Evolutionary conservation across 495 filamentous ascomycete genomes (phyloP).

Genomic region (Ascodesmis nigricans): DNA sequence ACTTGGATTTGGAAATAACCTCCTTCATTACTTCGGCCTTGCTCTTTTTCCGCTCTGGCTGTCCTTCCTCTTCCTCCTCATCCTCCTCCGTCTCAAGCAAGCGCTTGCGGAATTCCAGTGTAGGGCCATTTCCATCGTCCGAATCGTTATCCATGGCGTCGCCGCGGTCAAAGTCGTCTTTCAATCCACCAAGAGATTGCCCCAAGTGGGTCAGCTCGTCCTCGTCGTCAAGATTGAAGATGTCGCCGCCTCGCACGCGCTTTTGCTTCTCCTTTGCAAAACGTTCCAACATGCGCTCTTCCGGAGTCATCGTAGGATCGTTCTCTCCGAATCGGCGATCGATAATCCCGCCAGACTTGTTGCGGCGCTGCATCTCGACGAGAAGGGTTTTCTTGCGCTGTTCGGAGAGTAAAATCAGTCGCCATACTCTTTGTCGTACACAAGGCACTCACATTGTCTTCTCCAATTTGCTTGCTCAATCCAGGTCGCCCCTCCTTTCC

Average conservation of each 20-base stretch:
- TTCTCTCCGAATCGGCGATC: constrained; percentile 93
- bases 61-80: constrained; percentile 29
- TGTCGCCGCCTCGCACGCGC: constrained; percentile 14
- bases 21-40: constrained; percentile 95
- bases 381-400: constrained; percentile 42
- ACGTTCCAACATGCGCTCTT: constrained; percentile 78
- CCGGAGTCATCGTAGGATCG: constrained; percentile 77
- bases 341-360: constrained; percentile 77
- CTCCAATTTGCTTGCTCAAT: constrained; percentile 62
- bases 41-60: constrained; percentile 61
- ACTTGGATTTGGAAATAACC: constrained; percentile 90
- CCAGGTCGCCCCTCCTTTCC: constrained; percentile 46
- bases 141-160: constrained; percentile 35
- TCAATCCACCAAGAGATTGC: constrained; percentile 35
- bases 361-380: constrained; percentile 61
- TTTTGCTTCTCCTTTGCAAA: constrained; percentile 58
- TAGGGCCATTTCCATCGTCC: constrained; percentile 30
- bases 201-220: constrained; percentile 68
- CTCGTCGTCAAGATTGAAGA: constrained; percentile 81
- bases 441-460: constrained; percentile 46
- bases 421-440: too few species aligned
- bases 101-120: constrained; percentile 35
- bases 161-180: constrained; percentile 50
- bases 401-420: neutral
- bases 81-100: constrained; percentile 24